Evolutionary conservation across 1,139 yeast species (phyloP).

Genomic region (Nakaseomyces sp.): DNA sequence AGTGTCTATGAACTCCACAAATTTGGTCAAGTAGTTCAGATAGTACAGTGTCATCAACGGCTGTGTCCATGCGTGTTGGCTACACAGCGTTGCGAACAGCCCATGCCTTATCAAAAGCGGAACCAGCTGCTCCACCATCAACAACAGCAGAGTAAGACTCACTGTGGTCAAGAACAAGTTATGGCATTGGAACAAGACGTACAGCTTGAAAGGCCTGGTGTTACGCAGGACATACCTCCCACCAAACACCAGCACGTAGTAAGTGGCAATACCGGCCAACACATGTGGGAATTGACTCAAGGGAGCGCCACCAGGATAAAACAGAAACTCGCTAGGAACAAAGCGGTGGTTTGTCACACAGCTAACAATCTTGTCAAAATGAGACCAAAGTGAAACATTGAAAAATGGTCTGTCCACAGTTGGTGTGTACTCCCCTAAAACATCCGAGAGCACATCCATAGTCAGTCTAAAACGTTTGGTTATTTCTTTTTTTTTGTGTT

Average conservation of each 20-base stretch:
- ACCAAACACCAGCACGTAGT: slow-evolving; percentile 62
- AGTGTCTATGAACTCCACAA: slow-evolving; percentile 66
- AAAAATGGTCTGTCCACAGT: slow-evolving; percentile 51
- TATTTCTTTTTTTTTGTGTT: background rate
- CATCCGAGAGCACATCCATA: background rate
- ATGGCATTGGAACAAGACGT: slow-evolving; percentile 60
- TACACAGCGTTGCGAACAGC: slow-evolving; percentile 58
- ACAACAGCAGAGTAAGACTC: slow-evolving; percentile 48
- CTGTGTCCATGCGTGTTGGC: slow-evolving; percentile 60
- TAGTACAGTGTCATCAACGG: slow-evolving; percentile 62
- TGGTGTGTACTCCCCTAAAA: slow-evolving; percentile 33
- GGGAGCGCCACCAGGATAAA: slow-evolving; percentile 47
- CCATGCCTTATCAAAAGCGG: slow-evolving; percentile 62
- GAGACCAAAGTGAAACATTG: slow-evolving; percentile 54
- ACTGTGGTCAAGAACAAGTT: slow-evolving; percentile 54
- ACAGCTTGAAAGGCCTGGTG: slow-evolving; percentile 50
- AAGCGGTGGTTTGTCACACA: slow-evolving; percentile 42
- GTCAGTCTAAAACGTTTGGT: too few relatives aligned
- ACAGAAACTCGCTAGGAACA: slow-evolving; percentile 53
- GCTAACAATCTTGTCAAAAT: slow-evolving; percentile 43
- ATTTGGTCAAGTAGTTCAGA: slow-evolving; percentile 66
- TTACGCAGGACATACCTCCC: slow-evolving; percentile 51
- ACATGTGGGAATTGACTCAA: slow-evolving; percentile 48
- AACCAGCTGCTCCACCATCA: slow-evolving; percentile 62
- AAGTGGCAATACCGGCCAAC: slow-evolving; percentile 44